Evolutionary conservation across 2,329 filamentous ascomycete genomes (phyloP).

Genomic region (Pestalotiopsis sp.): DNA sequence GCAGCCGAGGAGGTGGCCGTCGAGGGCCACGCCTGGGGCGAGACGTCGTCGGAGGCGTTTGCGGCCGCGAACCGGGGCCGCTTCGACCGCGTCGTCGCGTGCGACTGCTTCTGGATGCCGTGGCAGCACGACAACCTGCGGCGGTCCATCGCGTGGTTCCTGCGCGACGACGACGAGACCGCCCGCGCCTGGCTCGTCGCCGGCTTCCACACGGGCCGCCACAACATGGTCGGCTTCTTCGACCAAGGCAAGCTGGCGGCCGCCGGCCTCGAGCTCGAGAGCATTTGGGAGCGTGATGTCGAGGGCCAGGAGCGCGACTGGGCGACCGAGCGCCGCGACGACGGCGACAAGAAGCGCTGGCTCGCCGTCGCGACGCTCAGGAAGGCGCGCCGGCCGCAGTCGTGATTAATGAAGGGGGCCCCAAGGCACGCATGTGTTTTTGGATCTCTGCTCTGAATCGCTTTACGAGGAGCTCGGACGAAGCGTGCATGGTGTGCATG

Average conservation of each 20-base stretch:
- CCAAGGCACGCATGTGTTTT: no score
- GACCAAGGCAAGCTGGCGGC: slow-evolving; percentile 45
- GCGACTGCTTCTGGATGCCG: slow-evolving; percentile 78
- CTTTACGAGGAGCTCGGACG: no score
- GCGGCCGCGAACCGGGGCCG: slow-evolving; percentile 30
- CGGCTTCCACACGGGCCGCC: slow-evolving; percentile 73
- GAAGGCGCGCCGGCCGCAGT: slow-evolving; percentile 18
- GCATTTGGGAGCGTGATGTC: slow-evolving; percentile 71
- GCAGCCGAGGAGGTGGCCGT: slow-evolving; percentile 41
- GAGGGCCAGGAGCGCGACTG: slow-evolving; percentile 65
- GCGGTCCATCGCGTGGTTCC: slow-evolving; percentile 64
- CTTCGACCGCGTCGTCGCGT: slow-evolving; percentile 68
- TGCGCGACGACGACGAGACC: slow-evolving; percentile 35
- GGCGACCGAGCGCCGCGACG: slow-evolving; percentile 64
- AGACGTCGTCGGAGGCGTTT: slow-evolving; percentile 39
- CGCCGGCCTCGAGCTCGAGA: slow-evolving; percentile 61
- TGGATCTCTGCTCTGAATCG: no score
- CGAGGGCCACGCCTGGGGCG: slow-evolving; percentile 68
- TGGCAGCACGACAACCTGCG: slow-evolving; percentile 71
- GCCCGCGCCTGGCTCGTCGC: slow-evolving; percentile 67
- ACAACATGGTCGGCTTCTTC: slow-evolving; percentile 69
- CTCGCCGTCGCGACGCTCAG: slow-evolving; percentile 61
- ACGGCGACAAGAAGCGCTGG: slow-evolving; percentile 69
- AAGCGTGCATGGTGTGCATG: no score
- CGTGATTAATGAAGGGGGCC: not conserved